Evolutionary conservation across 179 eudicot genomes (phyloP), one percentile per base, ranked within the genome.

Genomic region (Heliamphora ciliata): DNA sequence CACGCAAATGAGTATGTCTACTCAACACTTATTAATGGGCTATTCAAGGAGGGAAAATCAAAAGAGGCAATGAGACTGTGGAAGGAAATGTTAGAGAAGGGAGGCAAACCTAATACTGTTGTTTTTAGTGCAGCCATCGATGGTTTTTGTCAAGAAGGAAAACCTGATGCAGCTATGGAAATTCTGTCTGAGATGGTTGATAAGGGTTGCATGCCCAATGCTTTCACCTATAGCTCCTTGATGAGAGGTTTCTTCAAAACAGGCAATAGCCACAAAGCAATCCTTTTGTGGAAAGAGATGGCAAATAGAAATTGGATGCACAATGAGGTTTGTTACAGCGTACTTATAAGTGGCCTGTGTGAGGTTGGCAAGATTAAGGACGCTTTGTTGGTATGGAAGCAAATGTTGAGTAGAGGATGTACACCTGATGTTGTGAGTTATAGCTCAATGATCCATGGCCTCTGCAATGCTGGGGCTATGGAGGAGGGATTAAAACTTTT

Each of bases 371-470:
- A 88, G 84, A 85, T 92, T 60, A 85, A 86, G 86, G 97, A 96
- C 85, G 98, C 97, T 80, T 79, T 84, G 86, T 82, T 88, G 69
- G 86, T 92, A 11, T 94, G 98, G 99, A 86, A 86, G 74, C 88
- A 88, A 55, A 87, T 96, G 91, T 79, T 92, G 79, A 89, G 87
- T 40, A 89, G 87, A 83, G 99, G 99, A 69, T 86, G 79, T 47
- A 82, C 56, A 66, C 96, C 94, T 24, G 99, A 96, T 83, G 88
- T 88, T 67, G 84, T 92, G 73, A 90, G 92, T 67, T 96, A 94
- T 88, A 96, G 85, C 84, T 91, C 99, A 77, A 81, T 96, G 91
- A 94, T 94, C 81, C 90, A 91, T 83, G 99, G 98, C 82, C 89
- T 91, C 46, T 96, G 98, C 88, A 87, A 83, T 80, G 87, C 87